Evolutionary conservation across 2,329 filamentous ascomycete species (phyloP).

Genomic region (Penicillium sp.): DNA sequence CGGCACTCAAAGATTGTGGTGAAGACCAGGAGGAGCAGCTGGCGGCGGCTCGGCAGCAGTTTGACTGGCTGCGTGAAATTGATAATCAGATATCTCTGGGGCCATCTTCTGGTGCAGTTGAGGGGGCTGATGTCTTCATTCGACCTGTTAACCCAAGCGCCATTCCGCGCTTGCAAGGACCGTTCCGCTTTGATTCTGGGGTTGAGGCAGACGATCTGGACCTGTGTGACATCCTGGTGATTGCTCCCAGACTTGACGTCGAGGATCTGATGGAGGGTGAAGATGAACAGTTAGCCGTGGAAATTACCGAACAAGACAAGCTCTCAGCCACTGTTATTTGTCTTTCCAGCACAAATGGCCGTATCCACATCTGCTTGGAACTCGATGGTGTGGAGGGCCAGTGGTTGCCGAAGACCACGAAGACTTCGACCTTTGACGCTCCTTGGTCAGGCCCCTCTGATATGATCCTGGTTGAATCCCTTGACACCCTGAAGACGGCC

Average conservation of each 20-base stretch:
- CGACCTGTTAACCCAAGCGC: slow-evolving; percentile 55
- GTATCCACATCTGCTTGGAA: slow-evolving; percentile 60
- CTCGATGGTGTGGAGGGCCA: slow-evolving; percentile 61
- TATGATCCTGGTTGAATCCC: slow-evolving; percentile 45
- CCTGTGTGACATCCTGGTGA: slow-evolving; percentile 60
- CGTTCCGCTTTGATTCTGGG: slow-evolving; percentile 54
- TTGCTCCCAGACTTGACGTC: slow-evolving; percentile 52
- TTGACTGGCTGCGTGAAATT: slow-evolving; percentile 58
- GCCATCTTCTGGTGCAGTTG: slow-evolving; percentile 34
- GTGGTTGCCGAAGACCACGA: slow-evolving; percentile 56
- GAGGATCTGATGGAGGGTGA: slow-evolving; percentile 53
- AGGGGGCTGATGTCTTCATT: slow-evolving; percentile 53
- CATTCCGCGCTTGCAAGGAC: slow-evolving; percentile 61
- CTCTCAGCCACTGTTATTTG: slow-evolving; percentile 59
- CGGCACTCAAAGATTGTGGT: slow-evolving; percentile 42
- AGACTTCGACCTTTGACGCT: slow-evolving; percentile 38
- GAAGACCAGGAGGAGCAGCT: slow-evolving; percentile 47
- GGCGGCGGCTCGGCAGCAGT: slow-evolving; percentile 53
- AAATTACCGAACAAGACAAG: slow-evolving; percentile 48
- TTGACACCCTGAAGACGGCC: slow-evolving; percentile 38
- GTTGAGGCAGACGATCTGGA: slow-evolving; percentile 54
- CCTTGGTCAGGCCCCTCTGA: slow-evolving; percentile 44
- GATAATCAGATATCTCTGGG: slow-evolving; percentile 53
- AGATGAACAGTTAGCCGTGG: slow-evolving; percentile 45
- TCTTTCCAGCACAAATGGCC: slow-evolving; percentile 54